Evolutionary conservation across 805 yeast genomes (phyloP).

Genomic region (Teunomyces atbi): DNA sequence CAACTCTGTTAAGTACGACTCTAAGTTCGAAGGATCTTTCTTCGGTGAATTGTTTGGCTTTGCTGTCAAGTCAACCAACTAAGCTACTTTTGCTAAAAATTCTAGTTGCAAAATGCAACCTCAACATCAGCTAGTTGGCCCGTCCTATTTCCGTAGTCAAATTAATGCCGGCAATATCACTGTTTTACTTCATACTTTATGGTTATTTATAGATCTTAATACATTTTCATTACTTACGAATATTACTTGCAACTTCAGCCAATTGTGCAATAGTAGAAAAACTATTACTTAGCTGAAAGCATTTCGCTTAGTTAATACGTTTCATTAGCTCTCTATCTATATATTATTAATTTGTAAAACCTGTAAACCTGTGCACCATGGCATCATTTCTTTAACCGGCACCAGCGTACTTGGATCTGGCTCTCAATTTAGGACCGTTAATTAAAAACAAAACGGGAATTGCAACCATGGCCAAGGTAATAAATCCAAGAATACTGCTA

Average conservation of each 20-base stretch:
- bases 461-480: conserved; percentile 41
- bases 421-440: conserved; percentile 45
- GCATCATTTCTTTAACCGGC: not conserved
- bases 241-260: not conserved
- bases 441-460: conserved; percentile 48
- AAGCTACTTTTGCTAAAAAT: not conserved
- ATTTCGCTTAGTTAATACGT: no score
- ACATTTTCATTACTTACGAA: not conserved
- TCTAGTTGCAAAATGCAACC: not conserved
- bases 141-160: not conserved
- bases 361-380: no score
- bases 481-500: conserved; percentile 46
- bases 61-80: conserved; percentile 11
- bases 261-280: no score
- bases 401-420: conserved; percentile 40
- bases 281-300: no score
- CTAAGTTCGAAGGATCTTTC: conserved; percentile 41
- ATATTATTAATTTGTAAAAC: no score
- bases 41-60: conserved; percentile 43
- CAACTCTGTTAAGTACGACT: conserved; percentile 30
- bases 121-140: not conserved
- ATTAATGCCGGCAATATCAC: not conserved
- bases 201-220: conserved; percentile 4
- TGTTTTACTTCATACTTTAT: not conserved
- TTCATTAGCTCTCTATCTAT: no score